Conservation (phyloP, 2,329 filamentous ascomycete genomes). For the Pseudocercospora fijiensis region DNA sequence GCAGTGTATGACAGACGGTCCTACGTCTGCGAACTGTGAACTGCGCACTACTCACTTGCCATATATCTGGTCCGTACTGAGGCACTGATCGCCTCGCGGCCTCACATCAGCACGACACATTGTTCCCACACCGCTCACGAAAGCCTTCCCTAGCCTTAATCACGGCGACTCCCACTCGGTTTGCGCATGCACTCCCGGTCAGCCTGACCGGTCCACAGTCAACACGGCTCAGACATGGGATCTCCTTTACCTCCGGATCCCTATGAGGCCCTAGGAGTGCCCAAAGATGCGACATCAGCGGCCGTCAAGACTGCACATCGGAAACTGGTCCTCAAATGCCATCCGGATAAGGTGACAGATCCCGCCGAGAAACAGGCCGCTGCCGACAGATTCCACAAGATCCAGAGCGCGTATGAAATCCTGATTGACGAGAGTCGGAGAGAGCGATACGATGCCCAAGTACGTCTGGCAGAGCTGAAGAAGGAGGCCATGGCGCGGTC, state of each 20-base stretch:
- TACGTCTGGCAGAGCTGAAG: conserved; percentile 65
- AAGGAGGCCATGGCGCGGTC: conserved; percentile 52
- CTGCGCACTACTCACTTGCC: conserved; percentile 3
- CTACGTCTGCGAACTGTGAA: not conserved
- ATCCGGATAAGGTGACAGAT: conserved; percentile 67
- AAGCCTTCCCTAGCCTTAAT: conserved; percentile 5
- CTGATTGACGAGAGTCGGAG: conserved; percentile 75
- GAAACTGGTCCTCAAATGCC: conserved; percentile 82
- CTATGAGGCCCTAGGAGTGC: conserved; percentile 75
- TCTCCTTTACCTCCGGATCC: conserved; percentile 64
- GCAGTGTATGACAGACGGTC: not conserved
- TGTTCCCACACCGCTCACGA: not conserved
- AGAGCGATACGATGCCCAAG: conserved; percentile 73
- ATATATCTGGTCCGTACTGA: conserved; percentile 2
- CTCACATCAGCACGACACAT: conserved; percentile 9
- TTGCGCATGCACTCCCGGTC: conserved; percentile 12
- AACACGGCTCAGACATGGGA: conserved; percentile 18
- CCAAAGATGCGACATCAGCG: conserved; percentile 68
- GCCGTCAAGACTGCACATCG: conserved; percentile 89
- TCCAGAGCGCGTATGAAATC: conserved; percentile 90
- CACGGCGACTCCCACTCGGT: conserved; percentile 3
- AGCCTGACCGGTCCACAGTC: conserved; percentile 18
- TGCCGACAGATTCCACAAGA: conserved; percentile 83
- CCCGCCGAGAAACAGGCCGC: conserved; percentile 72
- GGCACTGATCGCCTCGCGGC: not conserved